These are phyloP conservation scores for Trichoderma endophyticum DNA, from an alignment of 2,329 filamentous ascomycete genomes.

Conservation along the genomic window DNA sequence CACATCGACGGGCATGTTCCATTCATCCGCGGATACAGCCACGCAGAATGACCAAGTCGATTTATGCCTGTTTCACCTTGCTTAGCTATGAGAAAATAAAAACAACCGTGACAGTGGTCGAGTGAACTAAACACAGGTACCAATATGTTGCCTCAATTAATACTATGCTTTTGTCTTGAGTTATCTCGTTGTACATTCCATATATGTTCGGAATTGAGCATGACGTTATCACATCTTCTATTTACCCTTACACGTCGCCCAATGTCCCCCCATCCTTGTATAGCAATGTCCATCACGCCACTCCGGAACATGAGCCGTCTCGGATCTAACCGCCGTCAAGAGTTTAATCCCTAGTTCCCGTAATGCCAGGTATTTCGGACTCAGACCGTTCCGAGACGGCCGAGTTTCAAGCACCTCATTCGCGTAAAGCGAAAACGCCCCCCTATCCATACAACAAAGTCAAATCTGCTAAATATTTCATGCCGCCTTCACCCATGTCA, in stretches of 20 bases:
- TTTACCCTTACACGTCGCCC: neutral
- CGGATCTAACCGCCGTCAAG: neutral
- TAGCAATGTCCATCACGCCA: neutral
- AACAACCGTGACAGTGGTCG: neutral
- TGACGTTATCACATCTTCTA: neutral
- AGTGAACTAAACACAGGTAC: neutral
- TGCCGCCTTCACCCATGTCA: constrained; percentile 32
- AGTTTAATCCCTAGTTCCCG: neutral
- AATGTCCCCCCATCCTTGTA: neutral
- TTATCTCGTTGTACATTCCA: neutral
- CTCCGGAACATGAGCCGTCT: neutral
- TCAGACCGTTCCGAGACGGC: neutral
- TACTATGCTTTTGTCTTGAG: neutral
- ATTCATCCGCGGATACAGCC: neutral
- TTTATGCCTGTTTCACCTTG: neutral
- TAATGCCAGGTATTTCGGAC: neutral
- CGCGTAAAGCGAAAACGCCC: neutral
- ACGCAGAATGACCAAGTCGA: neutral
- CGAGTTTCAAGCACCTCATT: neutral
- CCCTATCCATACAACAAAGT: neutral
- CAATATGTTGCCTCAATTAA: neutral
- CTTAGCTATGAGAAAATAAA: neutral
- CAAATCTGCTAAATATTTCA: neutral
- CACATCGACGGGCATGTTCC: neutral
- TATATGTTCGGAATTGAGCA: neutral